A percentile compares a stretch with the other conserved stretches of the same genome.
Evolutionary conservation across 345 rosid genomes (phyloP).

Genomic region (Passiflora organensis): DNA sequence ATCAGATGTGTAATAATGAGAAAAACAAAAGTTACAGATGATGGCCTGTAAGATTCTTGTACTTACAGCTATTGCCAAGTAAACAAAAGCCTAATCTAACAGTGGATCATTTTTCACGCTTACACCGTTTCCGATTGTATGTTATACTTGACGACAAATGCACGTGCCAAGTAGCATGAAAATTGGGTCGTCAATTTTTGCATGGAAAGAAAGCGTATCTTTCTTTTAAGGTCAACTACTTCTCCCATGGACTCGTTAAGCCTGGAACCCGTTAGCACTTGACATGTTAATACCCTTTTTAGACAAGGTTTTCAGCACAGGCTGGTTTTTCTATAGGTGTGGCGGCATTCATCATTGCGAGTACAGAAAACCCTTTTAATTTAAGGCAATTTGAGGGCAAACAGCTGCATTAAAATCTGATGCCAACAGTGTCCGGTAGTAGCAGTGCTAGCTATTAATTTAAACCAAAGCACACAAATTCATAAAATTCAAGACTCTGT

Average conservation of each 20-base stretch:
- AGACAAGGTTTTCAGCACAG: too few species aligned
- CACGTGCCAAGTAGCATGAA: conserved; percentile 19
- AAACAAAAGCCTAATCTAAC: conserved; percentile 4
- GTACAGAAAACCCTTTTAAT: background rate
- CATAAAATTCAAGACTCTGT: background rate
- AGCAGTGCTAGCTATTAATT: too few species aligned
- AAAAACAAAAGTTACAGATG: too few species aligned
- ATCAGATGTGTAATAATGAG: too few species aligned
- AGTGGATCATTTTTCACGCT: conserved; percentile 11
- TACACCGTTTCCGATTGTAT: background rate
- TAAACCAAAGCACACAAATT: too few species aligned
- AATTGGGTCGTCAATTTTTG: background rate
- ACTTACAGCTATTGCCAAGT: background rate
- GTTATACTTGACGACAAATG: conserved; percentile 2
- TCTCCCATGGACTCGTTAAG: background rate
- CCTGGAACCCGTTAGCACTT: background rate
- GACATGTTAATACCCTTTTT: too few species aligned
- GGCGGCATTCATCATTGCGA: background rate
- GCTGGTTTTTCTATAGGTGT: too few species aligned
- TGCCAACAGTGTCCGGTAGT: too few species aligned
- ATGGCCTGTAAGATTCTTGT: background rate
- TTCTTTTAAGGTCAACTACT: conserved; percentile 19
- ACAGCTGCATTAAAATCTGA: too few species aligned
- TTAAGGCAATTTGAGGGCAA: too few species aligned
- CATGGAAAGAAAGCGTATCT: background rate